Base-by-base conservation (phyloP, 768 basidiomycete genomes). In the Psilocybe sp. region DNA sequence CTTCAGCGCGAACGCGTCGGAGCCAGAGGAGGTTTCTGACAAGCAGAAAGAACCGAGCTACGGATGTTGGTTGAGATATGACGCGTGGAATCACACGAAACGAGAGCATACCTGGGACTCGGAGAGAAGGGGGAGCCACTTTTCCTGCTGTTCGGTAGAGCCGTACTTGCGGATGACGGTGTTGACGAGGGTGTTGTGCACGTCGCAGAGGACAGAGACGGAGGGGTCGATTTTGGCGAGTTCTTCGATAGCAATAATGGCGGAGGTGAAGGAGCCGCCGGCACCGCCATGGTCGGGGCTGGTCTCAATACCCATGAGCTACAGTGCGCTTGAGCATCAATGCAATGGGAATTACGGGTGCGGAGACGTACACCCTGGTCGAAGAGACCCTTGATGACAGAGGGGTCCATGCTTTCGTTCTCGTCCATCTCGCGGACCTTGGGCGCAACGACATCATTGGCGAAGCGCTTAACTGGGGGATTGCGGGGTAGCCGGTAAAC, bases 301-400 rank as follows among this genome's bases (percentile, higher is more conserved):
- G 6, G 92, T 98, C 71, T 98, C 97, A 50, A 99, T 96, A 34
- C 92, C 96, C 97, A 99, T 99, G 41, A 98, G 80, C 93, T 97
- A 48, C 13, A 40, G 33, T 50, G 47, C 10, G 8, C 41, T 14
- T 49, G 51, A 15, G 33, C 31, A 32, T 31, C 10, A 39, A 8
- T n/a, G 32, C 31, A 44, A 23, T 33, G 11, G 40, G 38, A 16
- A 38, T 31, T 9, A n/a, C 13, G 5, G 32, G 31, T 44, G 47
- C 41, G 37, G 34, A 35, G 3, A 70, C 89, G 60, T 63, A 96
- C 93, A 14, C 97, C 97, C 70, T 97, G 93, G 44, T 97, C 93
- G 54, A 98, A 99, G 11, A 98, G 77, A 0, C 85, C 92, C 60
- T 88, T 76, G 62, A 98, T 91, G 54, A 99, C 66, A 0, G 71